A percentile compares a stretch with the other conserved stretches of the same genome.
phyloP scores from a whole-genome alignment of 73 alveolate species.

The Durusdinium trenchii region DNA sequence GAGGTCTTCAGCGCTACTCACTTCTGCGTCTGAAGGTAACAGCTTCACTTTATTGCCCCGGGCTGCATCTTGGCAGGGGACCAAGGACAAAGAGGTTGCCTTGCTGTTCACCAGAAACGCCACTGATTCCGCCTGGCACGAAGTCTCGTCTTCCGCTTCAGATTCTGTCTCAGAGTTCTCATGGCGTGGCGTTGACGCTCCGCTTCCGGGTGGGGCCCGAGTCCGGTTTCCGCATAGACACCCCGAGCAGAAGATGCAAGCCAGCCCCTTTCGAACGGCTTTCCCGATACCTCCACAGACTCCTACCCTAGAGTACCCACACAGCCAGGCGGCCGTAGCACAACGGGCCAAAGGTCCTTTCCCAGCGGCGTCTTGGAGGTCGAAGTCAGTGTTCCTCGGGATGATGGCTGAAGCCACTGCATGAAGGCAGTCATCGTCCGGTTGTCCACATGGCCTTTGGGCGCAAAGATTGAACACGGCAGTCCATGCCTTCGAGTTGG shows the following conservation, averaged over 20 bases:
- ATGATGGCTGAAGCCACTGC: not conserved
- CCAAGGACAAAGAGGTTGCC: not conserved
- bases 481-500: not conserved
- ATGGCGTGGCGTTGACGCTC: not conserved
- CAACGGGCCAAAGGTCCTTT: slow-evolving; percentile 1
- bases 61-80: not conserved
- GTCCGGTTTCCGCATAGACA: not conserved
- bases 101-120: not conserved
- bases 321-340: not conserved
- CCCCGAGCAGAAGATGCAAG: not conserved
- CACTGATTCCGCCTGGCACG: not conserved
- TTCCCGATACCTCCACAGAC: not conserved
- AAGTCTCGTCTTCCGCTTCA: not conserved
- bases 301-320: not conserved
- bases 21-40: not conserved
- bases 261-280: not conserved
- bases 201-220: not conserved
- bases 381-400: not conserved
- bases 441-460: not conserved
- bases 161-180: no score
- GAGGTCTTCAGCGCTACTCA: not conserved
- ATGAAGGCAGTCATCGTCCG: slow-evolving; percentile 4
- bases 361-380: not conserved
- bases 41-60: not conserved
- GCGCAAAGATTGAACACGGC: slow-evolving; percentile 1